These are phyloP conservation scores for Thymus quinquecostatus DNA, from an alignment of 257 asterid species.

Conservation along the genomic window DNA sequence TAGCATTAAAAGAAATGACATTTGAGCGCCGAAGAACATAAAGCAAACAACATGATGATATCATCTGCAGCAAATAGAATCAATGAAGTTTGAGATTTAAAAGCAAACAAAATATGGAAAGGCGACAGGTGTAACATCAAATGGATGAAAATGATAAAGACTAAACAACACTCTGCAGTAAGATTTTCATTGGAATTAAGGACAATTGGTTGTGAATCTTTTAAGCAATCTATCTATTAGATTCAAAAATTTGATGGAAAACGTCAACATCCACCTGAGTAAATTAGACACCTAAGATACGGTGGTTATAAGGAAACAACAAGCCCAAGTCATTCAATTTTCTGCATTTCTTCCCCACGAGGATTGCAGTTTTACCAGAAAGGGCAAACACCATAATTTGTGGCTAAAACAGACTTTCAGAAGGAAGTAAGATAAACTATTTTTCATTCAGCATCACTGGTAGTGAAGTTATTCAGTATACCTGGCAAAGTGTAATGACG, in stretches of 20 bases:
- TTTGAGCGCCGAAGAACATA: conserved; percentile 71
- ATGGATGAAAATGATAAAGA: neutral
- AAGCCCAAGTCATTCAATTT: conserved; percentile 1
- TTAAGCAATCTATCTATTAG: conserved; percentile 7
- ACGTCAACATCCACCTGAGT: conserved; percentile 6
- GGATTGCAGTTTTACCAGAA: neutral
- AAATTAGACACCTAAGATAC: conserved; percentile 17
- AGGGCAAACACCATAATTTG: conserved; percentile 2
- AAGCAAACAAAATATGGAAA: neutral
- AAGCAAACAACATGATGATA: conserved; percentile 85
- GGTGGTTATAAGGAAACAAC: neutral
- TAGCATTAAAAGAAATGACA: conserved; percentile 74
- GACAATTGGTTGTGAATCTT: neutral
- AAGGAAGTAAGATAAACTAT: conserved; percentile 4
- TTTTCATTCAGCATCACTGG: conserved; percentile 12
- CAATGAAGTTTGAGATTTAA: conserved; percentile 12
- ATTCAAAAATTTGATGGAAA: neutral
- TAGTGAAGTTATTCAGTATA: conserved; percentile 27
- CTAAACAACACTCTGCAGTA: neutral
- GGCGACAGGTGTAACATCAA: neutral
- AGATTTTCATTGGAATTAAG: neutral
- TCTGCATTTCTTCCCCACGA: conserved; percentile 6
- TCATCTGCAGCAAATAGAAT: conserved; percentile 66
- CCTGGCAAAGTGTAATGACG: conserved; percentile 99
- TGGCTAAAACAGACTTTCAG: conserved; percentile 3